Conservation (phyloP, 2,329 filamentous ascomycete species). For the Monosporascus sp. region DNA sequence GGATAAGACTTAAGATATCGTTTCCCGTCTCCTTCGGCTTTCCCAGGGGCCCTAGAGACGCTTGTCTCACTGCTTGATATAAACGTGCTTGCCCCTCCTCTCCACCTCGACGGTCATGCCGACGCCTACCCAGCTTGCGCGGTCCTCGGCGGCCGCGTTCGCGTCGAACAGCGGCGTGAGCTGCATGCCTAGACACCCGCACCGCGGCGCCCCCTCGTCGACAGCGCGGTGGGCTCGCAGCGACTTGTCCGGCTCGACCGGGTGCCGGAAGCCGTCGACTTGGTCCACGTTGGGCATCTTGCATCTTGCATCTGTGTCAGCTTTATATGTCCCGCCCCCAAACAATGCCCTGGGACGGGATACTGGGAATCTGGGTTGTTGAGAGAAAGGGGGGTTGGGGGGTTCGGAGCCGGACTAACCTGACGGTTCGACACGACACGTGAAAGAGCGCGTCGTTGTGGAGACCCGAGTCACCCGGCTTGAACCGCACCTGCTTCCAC, state of each 20-base stretch:
- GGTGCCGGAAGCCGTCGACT: conserved; percentile 50
- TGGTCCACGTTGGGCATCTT: conserved; percentile 68
- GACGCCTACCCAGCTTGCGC: conserved; percentile 43
- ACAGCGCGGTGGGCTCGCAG: conserved; percentile 54
- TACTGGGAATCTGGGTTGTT: too few relatives aligned
- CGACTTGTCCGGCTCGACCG: conserved; percentile 51
- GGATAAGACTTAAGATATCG: too few relatives aligned
- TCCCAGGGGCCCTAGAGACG: too few relatives aligned
- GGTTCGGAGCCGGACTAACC: conserved; percentile 40
- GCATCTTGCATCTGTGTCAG: conserved; percentile 38
- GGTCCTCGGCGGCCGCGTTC: conserved; percentile 16
- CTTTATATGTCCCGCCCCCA: too few relatives aligned
- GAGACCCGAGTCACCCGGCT: conserved; percentile 42
- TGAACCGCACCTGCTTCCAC: conserved; percentile 59
- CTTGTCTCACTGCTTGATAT: conserved; percentile 29
- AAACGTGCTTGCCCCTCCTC: conserved; percentile 40
- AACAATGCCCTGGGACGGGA: too few relatives aligned
- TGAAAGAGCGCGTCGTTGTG: conserved; percentile 40
- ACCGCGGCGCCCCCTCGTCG: conserved; percentile 52
- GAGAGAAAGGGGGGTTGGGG: too few relatives aligned
- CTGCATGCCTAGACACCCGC: conserved; percentile 61
- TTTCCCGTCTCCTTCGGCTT: too few relatives aligned
- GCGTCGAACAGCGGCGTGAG: conserved; percentile 50
- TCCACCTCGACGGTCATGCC: conserved; percentile 51
- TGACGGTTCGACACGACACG: conserved; percentile 60